Evolutionary conservation across 2,329 filamentous ascomycete genomes (phyloP).

Genomic region (Ciborinia camelliae): DNA sequence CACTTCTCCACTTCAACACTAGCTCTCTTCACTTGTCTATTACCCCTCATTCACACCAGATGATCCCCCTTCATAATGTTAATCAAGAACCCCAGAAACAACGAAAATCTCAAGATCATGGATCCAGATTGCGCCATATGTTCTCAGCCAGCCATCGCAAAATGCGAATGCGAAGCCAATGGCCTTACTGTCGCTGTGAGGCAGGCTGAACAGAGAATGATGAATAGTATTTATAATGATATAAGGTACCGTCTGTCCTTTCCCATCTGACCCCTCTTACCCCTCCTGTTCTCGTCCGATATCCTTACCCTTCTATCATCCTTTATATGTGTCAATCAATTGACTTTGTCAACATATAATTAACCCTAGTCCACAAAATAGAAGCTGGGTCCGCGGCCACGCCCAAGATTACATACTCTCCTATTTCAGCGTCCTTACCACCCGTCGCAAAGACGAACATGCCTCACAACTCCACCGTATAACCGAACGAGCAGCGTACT

Average conservation of each 20-base stretch:
- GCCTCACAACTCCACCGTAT: slow-evolving; percentile 54
- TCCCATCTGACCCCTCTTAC: neutral
- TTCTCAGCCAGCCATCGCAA: slow-evolving; percentile 53
- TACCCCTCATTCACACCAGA: slow-evolving; percentile 6
- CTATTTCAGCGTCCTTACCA: slow-evolving; percentile 60
- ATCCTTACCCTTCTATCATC: neutral
- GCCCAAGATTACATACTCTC: slow-evolving; percentile 66
- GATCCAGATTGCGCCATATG: slow-evolving; percentile 69
- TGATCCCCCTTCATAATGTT: slow-evolving; percentile 34
- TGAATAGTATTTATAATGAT: slow-evolving; percentile 59
- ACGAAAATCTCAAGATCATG: slow-evolving; percentile 52
- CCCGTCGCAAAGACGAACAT: slow-evolving; percentile 58
- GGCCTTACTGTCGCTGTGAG: slow-evolving; percentile 59
- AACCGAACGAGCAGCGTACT: slow-evolving; percentile 52
- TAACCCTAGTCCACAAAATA: slow-evolving; percentile 37
- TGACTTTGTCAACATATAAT: neutral
- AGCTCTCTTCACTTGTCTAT: neutral
- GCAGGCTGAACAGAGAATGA: slow-evolving; percentile 62
- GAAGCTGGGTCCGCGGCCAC: slow-evolving; percentile 61
- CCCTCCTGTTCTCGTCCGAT: neutral
- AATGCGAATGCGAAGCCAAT: slow-evolving; percentile 65
- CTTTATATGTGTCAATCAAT: neutral
- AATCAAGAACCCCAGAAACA: slow-evolving; percentile 38
- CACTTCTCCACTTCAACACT: neutral
- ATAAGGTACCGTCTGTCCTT: slow-evolving; percentile 51